These are phyloP conservation scores for Clarireedia homoeocarpa DNA, from an alignment of 2,329 filamentous ascomycete genomes.

Conservation along the genomic window DNA sequence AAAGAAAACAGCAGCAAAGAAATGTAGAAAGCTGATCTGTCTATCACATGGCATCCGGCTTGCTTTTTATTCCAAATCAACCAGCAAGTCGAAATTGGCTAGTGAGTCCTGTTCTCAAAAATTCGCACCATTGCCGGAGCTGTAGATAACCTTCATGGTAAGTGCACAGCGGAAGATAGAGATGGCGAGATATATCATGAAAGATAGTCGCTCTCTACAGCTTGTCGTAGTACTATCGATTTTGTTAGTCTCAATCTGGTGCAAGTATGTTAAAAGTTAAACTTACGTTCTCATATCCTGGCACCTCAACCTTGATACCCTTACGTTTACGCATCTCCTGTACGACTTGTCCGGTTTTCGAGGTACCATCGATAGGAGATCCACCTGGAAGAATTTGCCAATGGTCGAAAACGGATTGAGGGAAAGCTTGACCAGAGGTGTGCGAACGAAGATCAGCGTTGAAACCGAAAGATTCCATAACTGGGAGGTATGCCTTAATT, in stretches of 20 bases:
- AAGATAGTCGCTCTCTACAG: constrained; percentile 53
- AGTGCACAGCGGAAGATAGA: constrained; percentile 20
- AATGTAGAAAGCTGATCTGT: constrained; percentile 18
- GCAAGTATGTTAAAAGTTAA: not conserved
- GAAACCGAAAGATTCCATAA: constrained; percentile 99
- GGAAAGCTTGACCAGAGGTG: constrained; percentile 97
- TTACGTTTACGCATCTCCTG: constrained; percentile 95
- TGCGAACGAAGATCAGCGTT: constrained; percentile 89
- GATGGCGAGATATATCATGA: constrained; percentile 27
- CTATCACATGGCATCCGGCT: constrained; percentile 21
- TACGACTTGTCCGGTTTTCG: constrained; percentile 78
- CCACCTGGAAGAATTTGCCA: constrained; percentile 96
- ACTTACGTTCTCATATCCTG: constrained; percentile 92
- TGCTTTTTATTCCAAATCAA: constrained; percentile 22
- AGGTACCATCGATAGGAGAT: constrained; percentile 74
- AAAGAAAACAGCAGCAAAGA: constrained; percentile 20
- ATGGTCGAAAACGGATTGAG: constrained; percentile 97
- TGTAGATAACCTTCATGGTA: constrained; percentile 17
- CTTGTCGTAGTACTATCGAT: constrained; percentile 91
- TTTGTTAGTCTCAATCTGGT: constrained; percentile 33
- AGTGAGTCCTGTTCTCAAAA: constrained; percentile 20
- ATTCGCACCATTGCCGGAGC: constrained; percentile 23
- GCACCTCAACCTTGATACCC: constrained; percentile 96
- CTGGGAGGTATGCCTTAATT: constrained; percentile 94
- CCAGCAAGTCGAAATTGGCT: constrained; percentile 16